Evolutionary conservation across 192 early-diverging fungal genomes (phyloP), one percentile per base, ranked within the genome.

Genomic region (Podila epigama): DNA sequence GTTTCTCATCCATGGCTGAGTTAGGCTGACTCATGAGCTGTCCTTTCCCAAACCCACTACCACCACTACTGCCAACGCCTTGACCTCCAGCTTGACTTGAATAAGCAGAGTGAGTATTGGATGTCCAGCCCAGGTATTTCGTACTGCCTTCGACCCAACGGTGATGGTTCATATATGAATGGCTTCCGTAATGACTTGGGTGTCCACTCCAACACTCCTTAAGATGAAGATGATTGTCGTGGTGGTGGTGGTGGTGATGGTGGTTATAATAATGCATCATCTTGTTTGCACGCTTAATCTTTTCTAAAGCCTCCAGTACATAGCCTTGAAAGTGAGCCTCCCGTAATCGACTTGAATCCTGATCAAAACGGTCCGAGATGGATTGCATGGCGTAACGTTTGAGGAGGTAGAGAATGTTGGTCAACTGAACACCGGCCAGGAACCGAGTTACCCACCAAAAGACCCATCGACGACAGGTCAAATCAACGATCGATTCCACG

Each of bases 291-390:
- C 36, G 50, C 44, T 67, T 75, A 11, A 75, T 75, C 64, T 66
- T 75, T 48, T 75, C 58, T 5, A 75, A 35, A 2, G 29, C 58
- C 18, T 75, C 71, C 37, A 75, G 53, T 12, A 75, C 71, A 53
- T 67, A 58, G 4, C 71, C 71, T n/a, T 75, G 71, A 66, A 75
- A 75, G 58, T 75, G 52, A 18, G 66, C 51, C 27, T 75, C 71
- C 15, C 66, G 52, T 36, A 61, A 66, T 35, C 53, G 58, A 12
- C 63, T 53, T n/a, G 66, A 66, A 35, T 75, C 63, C 40, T 75
- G 71, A 10, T 75, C 71, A 25, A 75, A 67, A 25, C 71, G 58
- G 37, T 75, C 71, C 33, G 71, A 75, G 28, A 75, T 22, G 34
- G 54, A 27, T 42, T 75, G 71, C 71, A 75, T 75, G 1, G 53